Base-by-base conservation (phyloP, 768 basidiomycete species). In the Pisolithus marmoratus region DNA sequence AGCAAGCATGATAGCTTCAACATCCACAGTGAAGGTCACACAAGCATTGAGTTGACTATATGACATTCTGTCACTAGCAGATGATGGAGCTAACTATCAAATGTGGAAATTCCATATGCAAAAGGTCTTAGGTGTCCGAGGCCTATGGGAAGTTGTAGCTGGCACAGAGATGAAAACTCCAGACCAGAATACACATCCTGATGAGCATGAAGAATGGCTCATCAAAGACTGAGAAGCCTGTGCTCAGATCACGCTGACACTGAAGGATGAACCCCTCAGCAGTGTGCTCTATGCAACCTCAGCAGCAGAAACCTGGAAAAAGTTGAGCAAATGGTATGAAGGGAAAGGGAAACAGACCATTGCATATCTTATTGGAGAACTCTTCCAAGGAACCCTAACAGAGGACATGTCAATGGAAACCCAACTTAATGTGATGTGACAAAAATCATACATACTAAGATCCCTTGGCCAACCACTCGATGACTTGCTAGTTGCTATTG, bases 221-320 rank as follows among this genome's bases (percentile, higher is more conserved):
- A 27, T 34, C 15, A 45, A 27, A 20, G 54, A 63, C 22, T 38
- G 53, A 22, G 58, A 63, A 48, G 60, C 61, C 0, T n/a, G 41
- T 3, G 59, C 57, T 14, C 61, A 66, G 40, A 58, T 63, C 19
- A 53, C 42, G 15, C 61, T 63, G 19, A 64, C 63, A 12, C 47
- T 63, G 15, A 56, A 56, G 29, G 63, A 65, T 27, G 58, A 60
- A 29, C 61, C 63, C 1, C 52, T 64, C 2, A 58, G 47, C 40
- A 42, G 58, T 19, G 60, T 66, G 15, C 41, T 63, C 19, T 50
- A 57, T 46, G 24, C 47, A 1, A 42, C 4, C 12, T 36, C 45
- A 8, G 54, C 61, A 11, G 50, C 45, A 26, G 58, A 58, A 22
- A 51, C 43, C n/a, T 63, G 61, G 62, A 55, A 52, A 3, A 59